phyloP scores from a whole-genome alignment of 176 grass and related monocot genomes.

The Sorghum bicolor region DNA sequence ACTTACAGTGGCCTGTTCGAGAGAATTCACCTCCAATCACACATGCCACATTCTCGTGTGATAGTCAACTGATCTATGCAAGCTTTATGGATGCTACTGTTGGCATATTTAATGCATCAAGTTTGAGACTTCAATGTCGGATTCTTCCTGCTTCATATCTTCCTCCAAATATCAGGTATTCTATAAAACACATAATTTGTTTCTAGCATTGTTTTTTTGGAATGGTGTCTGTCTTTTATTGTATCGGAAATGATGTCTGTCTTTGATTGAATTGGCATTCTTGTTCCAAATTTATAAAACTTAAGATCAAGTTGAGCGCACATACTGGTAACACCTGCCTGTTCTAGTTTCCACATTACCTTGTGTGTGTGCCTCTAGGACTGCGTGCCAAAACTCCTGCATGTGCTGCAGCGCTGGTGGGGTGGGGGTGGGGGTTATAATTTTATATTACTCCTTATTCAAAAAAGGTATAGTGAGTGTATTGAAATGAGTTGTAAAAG shows the following conservation, averaged over 20 bases:
- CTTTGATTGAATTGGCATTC: not conserved
- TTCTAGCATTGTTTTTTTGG: not conserved
- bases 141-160: conserved; percentile 92
- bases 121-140: conserved; percentile 77
- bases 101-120: conserved; percentile 79
- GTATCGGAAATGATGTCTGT: not conserved
- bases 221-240: no score
- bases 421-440: not conserved
- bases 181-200: not conserved
- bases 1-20: conserved; percentile 70
- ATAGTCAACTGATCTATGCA: conserved; percentile 96
- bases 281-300: not conserved
- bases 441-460: conserved; percentile 1
- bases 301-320: not conserved
- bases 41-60: conserved; percentile 95
- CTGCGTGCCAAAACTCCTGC: not conserved
- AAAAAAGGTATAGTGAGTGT: not conserved
- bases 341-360: not conserved
- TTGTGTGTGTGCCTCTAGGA: not conserved
- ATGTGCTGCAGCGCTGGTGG: not conserved
- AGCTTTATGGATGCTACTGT: conserved; percentile 86
- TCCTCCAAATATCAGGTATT: conserved; percentile 74
- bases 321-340: not conserved
- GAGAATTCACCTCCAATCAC: conserved; percentile 91
- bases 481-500: conserved; percentile 1